Conservation (phyloP, 164 flowering plant genomes). For the Platanus orientalis region DNA sequence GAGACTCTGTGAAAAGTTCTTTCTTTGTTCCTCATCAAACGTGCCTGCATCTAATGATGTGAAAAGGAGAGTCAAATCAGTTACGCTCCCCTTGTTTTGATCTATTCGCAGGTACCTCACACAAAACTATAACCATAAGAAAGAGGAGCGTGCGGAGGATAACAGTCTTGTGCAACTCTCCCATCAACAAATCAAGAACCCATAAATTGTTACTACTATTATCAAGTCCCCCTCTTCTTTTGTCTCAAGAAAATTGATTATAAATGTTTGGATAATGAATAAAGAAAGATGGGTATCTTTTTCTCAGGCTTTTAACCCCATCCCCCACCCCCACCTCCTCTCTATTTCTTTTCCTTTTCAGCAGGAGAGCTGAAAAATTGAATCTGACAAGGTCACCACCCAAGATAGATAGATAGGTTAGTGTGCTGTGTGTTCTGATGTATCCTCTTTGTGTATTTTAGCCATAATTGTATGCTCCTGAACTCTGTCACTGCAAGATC, state of each 20-base stretch:
- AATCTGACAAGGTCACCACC: slow-evolving; percentile 38
- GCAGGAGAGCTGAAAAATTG: slow-evolving; percentile 41
- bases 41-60: slow-evolving; percentile 54
- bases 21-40: slow-evolving; percentile 20
- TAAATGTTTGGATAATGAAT: slow-evolving; percentile 36
- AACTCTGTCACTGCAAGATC: slow-evolving; percentile 26
- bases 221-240: not conserved
- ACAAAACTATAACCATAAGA: not conserved
- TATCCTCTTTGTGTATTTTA: slow-evolving; percentile 9
- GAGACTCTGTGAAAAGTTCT: slow-evolving; percentile 36
- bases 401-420: slow-evolving; percentile 6
- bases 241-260: slow-evolving; percentile 2
- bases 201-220: not conserved
- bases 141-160: not conserved
- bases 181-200: slow-evolving; percentile 5
- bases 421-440: slow-evolving; percentile 8
- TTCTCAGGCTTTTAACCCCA: slow-evolving; percentile 38
- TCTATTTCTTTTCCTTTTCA: slow-evolving; percentile 33
- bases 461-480: slow-evolving; percentile 8
- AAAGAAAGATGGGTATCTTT: slow-evolving; percentile 67
- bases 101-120: slow-evolving; percentile 45
- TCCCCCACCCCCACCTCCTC: slow-evolving; percentile 9
- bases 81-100: slow-evolving; percentile 39
- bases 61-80: slow-evolving; percentile 60
- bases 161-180: not conserved